Evolutionary conservation across 108 stramenopile genomes (phyloP).

Genomic region (Conticribra weissflogii): DNA sequence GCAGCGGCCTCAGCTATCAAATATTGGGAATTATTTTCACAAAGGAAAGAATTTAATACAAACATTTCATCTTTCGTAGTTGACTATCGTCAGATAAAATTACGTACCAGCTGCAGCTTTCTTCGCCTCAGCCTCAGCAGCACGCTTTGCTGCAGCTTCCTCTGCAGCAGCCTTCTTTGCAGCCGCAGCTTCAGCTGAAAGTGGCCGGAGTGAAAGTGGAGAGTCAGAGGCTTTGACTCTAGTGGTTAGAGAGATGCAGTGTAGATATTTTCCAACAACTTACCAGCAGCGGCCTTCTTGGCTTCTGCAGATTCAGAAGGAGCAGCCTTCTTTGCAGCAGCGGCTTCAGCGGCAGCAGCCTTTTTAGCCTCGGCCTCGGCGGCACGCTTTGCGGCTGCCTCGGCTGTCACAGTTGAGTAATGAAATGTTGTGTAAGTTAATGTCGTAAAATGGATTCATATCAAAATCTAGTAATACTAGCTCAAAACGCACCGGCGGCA

Average conservation of each 20-base stretch:
- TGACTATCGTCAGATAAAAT: not conserved
- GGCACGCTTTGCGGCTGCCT: constrained; percentile 13
- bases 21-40: not conserved
- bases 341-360: constrained; percentile 21
- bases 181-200: too few relatives aligned
- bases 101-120: constrained; percentile 23
- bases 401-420: too few relatives aligned
- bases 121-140: constrained; percentile 25
- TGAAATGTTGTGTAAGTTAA: too few relatives aligned
- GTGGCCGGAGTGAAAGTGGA: too few relatives aligned
- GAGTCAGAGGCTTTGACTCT: too few relatives aligned
- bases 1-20: constrained; percentile 18
- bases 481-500: constrained; percentile 30
- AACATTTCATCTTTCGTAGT: not conserved
- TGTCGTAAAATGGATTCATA: too few relatives aligned
- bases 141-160: constrained; percentile 20
- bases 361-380: constrained; percentile 25
- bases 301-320: not conserved
- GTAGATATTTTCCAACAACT: too few relatives aligned
- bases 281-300: constrained; percentile 1
- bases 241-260: too few relatives aligned
- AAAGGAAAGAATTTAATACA: not conserved
- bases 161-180: not conserved
- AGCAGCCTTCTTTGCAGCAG: not conserved
- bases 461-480: too few relatives aligned